Conservation (phyloP, 768 basidiomycete species). For the Tylopilus cervinicoccineus region DNA sequence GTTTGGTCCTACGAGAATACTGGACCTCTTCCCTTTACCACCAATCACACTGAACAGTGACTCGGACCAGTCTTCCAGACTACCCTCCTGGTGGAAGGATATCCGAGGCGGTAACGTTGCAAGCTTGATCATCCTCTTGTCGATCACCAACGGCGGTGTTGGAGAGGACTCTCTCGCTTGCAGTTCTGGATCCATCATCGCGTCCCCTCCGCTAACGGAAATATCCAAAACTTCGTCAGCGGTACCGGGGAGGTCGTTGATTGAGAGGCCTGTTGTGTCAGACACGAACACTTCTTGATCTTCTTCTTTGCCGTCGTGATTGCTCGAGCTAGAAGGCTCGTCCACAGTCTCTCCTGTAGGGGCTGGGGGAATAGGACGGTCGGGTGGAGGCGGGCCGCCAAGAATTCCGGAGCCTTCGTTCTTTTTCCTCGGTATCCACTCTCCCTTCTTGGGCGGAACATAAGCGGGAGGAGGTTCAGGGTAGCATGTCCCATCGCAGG, state of each 20-base stretch:
- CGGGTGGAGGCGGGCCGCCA: slow-evolving; percentile 8
- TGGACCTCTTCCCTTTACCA: slow-evolving; percentile 14
- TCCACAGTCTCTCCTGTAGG: slow-evolving; percentile 2
- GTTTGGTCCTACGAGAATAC: slow-evolving; percentile 1
- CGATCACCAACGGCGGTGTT: slow-evolving; percentile 32
- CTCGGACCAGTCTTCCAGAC: slow-evolving; percentile 52
- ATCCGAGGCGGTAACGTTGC: slow-evolving; percentile 45
- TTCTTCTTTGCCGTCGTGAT: not conserved
- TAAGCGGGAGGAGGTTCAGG: slow-evolving; percentile 49
- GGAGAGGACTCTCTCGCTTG: slow-evolving; percentile 10
- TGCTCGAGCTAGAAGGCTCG: slow-evolving; percentile 7
- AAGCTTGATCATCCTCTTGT: slow-evolving; percentile 19
- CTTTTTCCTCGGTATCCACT: slow-evolving; percentile 14
- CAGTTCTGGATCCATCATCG: slow-evolving; percentile 7
- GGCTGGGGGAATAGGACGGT: slow-evolving; percentile 17
- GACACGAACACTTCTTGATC: not conserved
- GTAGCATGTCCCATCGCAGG: slow-evolving; percentile 16
- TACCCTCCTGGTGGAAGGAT: slow-evolving; percentile 48
- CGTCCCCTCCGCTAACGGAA: slow-evolving; percentile 7
- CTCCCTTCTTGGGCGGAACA: slow-evolving; percentile 19
- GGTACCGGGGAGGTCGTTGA: slow-evolving; percentile 18
- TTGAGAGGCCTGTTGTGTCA: not conserved
- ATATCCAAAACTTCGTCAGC: slow-evolving; percentile 29
- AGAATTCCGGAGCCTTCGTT: slow-evolving; percentile 7
- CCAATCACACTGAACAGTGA: slow-evolving; percentile 53